phyloP scores from a whole-genome alignment of 495 filamentous ascomycete genomes.

The Aspergillus nanangensis region DNA sequence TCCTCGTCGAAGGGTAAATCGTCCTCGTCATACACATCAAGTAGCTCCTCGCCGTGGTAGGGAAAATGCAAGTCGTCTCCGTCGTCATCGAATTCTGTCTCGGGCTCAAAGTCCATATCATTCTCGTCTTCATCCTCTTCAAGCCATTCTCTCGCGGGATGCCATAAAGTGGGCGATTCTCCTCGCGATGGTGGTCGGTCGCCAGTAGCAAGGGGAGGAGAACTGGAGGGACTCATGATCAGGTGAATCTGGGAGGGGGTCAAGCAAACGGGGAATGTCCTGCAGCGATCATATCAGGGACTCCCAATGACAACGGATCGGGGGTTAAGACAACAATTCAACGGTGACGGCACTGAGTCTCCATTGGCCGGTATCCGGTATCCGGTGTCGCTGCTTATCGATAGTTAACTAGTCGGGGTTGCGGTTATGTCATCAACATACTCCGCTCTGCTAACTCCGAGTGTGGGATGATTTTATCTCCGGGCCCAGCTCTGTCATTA shows the following conservation, averaged over 20 bases:
- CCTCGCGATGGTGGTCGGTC: constrained; percentile 6
- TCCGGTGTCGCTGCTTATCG: constrained; percentile 9
- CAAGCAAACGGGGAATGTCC: background rate
- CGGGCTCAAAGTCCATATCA: constrained; percentile 44
- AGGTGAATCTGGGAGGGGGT: constrained; percentile 6
- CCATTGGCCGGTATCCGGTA: constrained; percentile 7
- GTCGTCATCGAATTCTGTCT: constrained; percentile 12
- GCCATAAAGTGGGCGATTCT: constrained; percentile 20
- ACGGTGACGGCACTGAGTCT: background rate
- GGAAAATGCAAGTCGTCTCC: constrained; percentile 27
- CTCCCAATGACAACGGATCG: background rate
- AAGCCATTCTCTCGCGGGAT: constrained; percentile 39
- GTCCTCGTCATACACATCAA: background rate
- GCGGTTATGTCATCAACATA: constrained; percentile 12
- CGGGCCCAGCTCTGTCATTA: background rate
- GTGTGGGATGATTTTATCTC: no score
- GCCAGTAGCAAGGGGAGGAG: constrained; percentile 10
- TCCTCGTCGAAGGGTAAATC: constrained; percentile 12
- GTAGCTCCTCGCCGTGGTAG: no score
- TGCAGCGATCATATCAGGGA: constrained; percentile 10
- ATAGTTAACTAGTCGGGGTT: constrained; percentile 7
- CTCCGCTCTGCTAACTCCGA: constrained; percentile 13
- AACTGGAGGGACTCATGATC: constrained; percentile 17
- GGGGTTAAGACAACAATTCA: background rate
- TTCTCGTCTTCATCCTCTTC: constrained; percentile 43